Conservation (phyloP, 345 rosid genomes). For the Boechera stricta region DNA sequence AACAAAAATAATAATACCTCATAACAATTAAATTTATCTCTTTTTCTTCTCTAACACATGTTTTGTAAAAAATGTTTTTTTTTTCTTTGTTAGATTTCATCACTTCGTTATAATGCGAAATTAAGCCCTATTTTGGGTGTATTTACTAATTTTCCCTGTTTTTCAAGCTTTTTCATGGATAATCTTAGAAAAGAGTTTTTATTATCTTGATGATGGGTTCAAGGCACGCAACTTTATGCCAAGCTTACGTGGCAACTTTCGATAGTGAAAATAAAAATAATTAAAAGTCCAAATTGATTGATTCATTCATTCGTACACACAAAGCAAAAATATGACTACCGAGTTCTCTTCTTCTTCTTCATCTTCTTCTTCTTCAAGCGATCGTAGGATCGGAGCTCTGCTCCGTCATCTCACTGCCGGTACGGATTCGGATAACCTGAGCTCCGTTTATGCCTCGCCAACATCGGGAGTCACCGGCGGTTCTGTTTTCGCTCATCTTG, state of each 20-base stretch:
- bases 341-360: constrained; percentile 40
- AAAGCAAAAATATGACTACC: constrained; percentile 16
- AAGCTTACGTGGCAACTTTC: constrained; percentile 37
- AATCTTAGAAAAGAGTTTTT: not conserved
- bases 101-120: not conserved
- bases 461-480: constrained; percentile 50
- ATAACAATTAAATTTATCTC: no score
- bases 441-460: constrained; percentile 50
- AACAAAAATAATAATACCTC: no score
- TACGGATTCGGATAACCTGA: constrained; percentile 11
- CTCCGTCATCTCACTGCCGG: constrained; percentile 51
- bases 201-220: not conserved
- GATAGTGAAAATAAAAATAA: not conserved
- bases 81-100: no score
- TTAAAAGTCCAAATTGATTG: constrained; percentile 7
- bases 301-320: constrained; percentile 4
- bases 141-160: not conserved
- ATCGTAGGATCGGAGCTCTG: constrained; percentile 59
- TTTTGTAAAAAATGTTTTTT: no score
- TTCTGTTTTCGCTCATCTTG: constrained; percentile 79
- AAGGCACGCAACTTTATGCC: constrained; percentile 45
- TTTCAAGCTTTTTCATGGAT: constrained; percentile 4
- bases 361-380: constrained; percentile 44
- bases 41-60: no score
- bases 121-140: constrained; percentile 21